Percentiles rank a stretch among this genome's conserved stretches.
These are phyloP conservation scores for Phycomyces nitens DNA, from an alignment of 192 early-diverging fungal genomes.

Conservation along the genomic window DNA sequence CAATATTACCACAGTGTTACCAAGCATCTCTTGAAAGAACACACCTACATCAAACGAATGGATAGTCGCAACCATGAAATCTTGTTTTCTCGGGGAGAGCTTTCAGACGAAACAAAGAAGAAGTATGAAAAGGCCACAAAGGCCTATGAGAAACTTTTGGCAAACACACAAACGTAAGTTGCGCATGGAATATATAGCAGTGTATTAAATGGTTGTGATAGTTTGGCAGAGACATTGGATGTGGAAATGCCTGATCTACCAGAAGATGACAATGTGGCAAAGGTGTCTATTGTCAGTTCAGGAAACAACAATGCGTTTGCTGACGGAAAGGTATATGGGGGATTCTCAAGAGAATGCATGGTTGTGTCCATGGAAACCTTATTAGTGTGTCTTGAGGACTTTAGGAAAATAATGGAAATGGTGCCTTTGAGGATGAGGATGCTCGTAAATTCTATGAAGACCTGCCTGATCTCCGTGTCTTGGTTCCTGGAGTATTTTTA, in stretches of 20 bases:
- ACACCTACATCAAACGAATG: conserved; percentile 68
- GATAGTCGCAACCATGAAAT: conserved; percentile 76
- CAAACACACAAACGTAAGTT: conserved; percentile 44
- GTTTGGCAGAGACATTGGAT: conserved; percentile 71
- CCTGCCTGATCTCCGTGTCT: conserved; percentile 70
- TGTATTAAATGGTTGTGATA: neutral
- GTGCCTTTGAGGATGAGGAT: conserved; percentile 94
- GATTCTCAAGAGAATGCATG: neutral
- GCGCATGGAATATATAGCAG: neutral
- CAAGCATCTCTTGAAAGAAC: conserved; percentile 62
- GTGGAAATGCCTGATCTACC: conserved; percentile 74
- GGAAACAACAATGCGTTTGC: conserved; percentile 20
- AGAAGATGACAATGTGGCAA: conserved; percentile 60
- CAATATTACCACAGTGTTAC: conserved; percentile 61
- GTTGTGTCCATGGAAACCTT: neutral
- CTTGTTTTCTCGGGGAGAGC: conserved; percentile 75
- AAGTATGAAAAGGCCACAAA: conserved; percentile 66
- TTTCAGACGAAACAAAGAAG: conserved; percentile 77
- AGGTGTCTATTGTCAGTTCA: conserved; percentile 40
- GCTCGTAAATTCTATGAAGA: conserved; percentile 86
- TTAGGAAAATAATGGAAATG: conserved; percentile 40
- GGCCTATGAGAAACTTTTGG: conserved; percentile 64
- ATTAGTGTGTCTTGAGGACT: neutral
- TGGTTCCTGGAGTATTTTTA: conserved; percentile 84
- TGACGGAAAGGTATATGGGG: conserved; percentile 23